Base-by-base conservation (phyloP, 768 basidiomycete genomes). In the Ramaria rubella region DNA sequence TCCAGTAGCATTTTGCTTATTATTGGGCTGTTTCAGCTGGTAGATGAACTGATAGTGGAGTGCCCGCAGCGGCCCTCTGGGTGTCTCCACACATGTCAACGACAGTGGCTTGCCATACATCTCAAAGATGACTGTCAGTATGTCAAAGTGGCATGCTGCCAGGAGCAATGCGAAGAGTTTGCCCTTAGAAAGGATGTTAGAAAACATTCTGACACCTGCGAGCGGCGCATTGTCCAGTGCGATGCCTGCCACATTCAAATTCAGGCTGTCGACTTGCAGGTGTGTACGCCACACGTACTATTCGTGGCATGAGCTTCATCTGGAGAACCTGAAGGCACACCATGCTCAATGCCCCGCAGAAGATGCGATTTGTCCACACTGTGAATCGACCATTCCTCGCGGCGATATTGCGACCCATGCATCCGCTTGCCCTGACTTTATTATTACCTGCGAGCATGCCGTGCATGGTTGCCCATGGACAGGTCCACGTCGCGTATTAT, bases 21-120 rank as follows among this genome's bases (percentile, higher is more conserved):
- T n/a, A 24, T 19, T 21, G 17, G 36, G 14, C 31, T 54, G 49
- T 50, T 60, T 19, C 60, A 92, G 89, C 78, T 93, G 52, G 90
- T 91, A 43, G 90, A 92, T 60, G 90, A 93, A 71, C 76, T 93
- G 43, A 42, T 78, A 14, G 88, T 92, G 0, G 81, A 85, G 67
- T 93, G 90, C 67, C 76, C 81, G 6, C 75, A 87, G 57, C 74
- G 74, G 23, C 59, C 64, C 15, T 72, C 75, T 1, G 90, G 89
- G 9, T 92, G 90, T 64, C 60, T 65, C 5, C 69, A 81, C 67
- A 81, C 77, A 2, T 82, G 79, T 57, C 84, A 93, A 64, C 73
- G 90, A 29, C 86, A 87, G 64, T 68, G 81, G 24, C 68, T 89
- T n/a, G 70, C 75, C 6, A 61, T 73, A 0, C 90, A 93, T 66